Evolutionary conservation across 2,329 filamentous ascomycete genomes (phyloP).

Genomic region (Septoria petroselini): DNA sequence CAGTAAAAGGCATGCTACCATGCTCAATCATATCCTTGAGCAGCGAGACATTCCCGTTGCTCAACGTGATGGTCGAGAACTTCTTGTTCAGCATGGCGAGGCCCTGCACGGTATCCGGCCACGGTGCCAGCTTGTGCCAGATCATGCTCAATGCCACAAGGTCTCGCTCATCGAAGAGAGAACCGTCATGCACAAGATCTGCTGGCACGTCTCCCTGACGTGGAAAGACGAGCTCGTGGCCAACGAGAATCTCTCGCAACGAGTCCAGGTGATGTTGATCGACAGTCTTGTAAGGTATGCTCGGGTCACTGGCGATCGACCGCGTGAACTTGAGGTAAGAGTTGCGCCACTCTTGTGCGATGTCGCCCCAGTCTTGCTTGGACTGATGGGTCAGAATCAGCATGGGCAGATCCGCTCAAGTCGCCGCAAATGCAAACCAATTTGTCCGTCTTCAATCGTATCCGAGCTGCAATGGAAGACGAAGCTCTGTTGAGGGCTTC

Average conservation of each 20-base stretch:
- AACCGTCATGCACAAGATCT: constrained; percentile 31
- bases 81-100: constrained; percentile 48
- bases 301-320: constrained; percentile 46
- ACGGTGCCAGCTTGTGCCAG: constrained; percentile 72
- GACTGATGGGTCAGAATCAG: constrained; percentile 32
- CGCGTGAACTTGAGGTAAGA: constrained; percentile 53
- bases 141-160: constrained; percentile 51
- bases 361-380: constrained; percentile 49
- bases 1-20: constrained; percentile 60
- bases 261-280: constrained; percentile 68
- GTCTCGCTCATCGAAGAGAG: constrained; percentile 53
- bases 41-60: constrained; percentile 70
- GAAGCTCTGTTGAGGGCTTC: constrained; percentile 48
- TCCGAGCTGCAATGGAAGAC: constrained; percentile 45
- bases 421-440: constrained; percentile 39
- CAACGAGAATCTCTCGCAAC: constrained; percentile 56
- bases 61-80: constrained; percentile 64
- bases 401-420: no score
- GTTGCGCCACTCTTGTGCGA: constrained; percentile 62
- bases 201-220: constrained; percentile 1
- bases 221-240: constrained; percentile 40
- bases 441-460: constrained; percentile 48
- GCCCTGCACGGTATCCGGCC: constrained; percentile 62
- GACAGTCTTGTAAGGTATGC: constrained; percentile 62
- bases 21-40: constrained; percentile 61